Percentiles rank a stretch among this genome's conserved stretches.
phyloP scores from a whole-genome alignment of 371 early-diverging fungal species.

The Parasitella parasitica region DNA sequence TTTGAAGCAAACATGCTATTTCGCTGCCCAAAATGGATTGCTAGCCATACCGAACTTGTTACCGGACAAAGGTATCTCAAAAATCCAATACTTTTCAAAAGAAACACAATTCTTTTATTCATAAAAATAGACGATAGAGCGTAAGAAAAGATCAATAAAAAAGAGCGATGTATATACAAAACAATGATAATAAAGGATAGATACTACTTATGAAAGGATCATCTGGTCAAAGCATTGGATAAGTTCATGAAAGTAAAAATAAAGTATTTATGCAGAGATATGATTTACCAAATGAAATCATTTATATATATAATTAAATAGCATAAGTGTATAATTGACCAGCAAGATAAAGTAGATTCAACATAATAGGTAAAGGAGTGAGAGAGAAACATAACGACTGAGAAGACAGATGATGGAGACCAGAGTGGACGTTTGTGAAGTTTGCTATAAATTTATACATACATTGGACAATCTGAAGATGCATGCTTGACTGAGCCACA shows the following conservation, averaged over 20 bases:
- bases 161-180: neutral
- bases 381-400: neutral
- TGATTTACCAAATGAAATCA: neutral
- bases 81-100: too few relatives aligned
- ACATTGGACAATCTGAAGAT: conserved; percentile 50
- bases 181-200: neutral
- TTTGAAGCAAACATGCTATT: neutral
- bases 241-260: neutral
- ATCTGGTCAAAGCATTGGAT: neutral
- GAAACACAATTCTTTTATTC: too few relatives aligned
- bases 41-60: neutral
- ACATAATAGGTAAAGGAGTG: neutral
- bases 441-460: conserved; percentile 36
- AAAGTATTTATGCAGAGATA: too few relatives aligned
- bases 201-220: neutral
- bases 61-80: too few relatives aligned
- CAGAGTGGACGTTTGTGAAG: neutral
- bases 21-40: neutral
- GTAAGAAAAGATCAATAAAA: neutral
- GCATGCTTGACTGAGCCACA: conserved; percentile 49
- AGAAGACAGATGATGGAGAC: neutral
- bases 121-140: neutral
- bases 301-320: neutral
- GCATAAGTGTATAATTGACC: neutral
- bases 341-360: neutral